Percentiles rank a stretch among this genome's conserved stretches.
Evolutionary conservation across 352 stramenopile genomes (phyloP).

Genomic region (Phytophthora sansomeana): DNA sequence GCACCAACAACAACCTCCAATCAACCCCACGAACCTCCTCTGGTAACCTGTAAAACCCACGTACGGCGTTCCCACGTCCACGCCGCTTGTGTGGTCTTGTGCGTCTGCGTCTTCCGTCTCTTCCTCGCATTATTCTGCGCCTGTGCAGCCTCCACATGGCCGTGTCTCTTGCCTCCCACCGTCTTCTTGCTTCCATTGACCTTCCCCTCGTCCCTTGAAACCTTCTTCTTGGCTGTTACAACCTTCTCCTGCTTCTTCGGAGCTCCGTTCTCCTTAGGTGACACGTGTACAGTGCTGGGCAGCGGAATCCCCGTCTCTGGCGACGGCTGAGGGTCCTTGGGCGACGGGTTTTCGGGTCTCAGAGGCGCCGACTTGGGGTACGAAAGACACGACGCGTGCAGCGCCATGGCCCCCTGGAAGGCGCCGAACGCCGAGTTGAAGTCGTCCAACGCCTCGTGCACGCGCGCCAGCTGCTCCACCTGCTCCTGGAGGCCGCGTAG

Average conservation of each 20-base stretch:
- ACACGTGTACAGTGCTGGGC: slow-evolving; percentile 32
- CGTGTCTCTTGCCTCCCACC: slow-evolving; percentile 27
- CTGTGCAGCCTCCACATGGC: slow-evolving; percentile 28
- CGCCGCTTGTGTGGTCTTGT: slow-evolving; percentile 47
- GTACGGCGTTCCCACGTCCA: slow-evolving; percentile 87
- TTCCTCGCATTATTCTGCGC: slow-evolving; percentile 17
- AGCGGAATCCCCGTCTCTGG: slow-evolving; percentile 50
- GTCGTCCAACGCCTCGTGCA: slow-evolving; percentile 76
- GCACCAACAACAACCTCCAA: slow-evolving; percentile 4
- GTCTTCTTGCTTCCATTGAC: slow-evolving; percentile 7
- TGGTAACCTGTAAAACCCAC: slow-evolving; percentile 8
- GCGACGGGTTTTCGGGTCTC: slow-evolving; percentile 26
- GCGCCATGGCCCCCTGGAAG: slow-evolving; percentile 79
- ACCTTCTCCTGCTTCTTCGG: slow-evolving; percentile 4
- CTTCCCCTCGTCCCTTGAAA: background rate
- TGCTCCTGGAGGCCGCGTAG: slow-evolving; percentile 75
- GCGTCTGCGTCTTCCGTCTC: slow-evolving; percentile 33
- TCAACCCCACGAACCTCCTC: background rate
- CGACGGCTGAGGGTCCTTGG: slow-evolving; percentile 21
- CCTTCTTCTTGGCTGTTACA: slow-evolving; percentile 10
- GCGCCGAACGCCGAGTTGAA: slow-evolving; percentile 81
- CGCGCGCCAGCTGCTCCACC: slow-evolving; percentile 63
- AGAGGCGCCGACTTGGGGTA: slow-evolving; percentile 48
- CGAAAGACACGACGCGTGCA: slow-evolving; percentile 79
- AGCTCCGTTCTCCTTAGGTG: background rate